Evolutionary conservation across 2,329 filamentous ascomycete species (phyloP).

Genomic region (Ilyonectria robusta): DNA sequence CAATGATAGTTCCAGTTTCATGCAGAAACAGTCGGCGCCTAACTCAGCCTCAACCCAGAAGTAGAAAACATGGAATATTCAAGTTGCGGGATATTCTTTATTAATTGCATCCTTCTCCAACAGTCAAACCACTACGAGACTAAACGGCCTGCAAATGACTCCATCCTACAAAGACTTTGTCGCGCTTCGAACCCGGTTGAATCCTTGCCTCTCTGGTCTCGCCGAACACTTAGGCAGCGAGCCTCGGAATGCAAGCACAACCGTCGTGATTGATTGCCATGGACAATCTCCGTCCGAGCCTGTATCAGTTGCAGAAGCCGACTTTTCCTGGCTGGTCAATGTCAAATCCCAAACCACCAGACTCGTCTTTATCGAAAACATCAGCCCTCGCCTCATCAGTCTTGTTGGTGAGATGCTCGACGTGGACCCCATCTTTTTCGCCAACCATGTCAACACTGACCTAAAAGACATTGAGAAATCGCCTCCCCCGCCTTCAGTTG

Average conservation of each 20-base stretch:
- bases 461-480: slow-evolving; percentile 36
- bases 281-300: neutral
- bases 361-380: slow-evolving; percentile 35
- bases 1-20: neutral
- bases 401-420: slow-evolving; percentile 31
- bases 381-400: slow-evolving; percentile 26
- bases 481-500: slow-evolving; percentile 35
- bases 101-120: neutral
- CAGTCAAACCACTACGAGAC: neutral
- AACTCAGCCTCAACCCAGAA: too few species aligned
- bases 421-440: slow-evolving; percentile 41
- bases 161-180: slow-evolving; percentile 7
- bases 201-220: slow-evolving; percentile 4
- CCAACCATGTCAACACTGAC: slow-evolving; percentile 33
- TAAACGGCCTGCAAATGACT: neutral
- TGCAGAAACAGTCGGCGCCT: neutral
- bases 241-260: neutral
- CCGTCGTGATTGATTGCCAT: neutral
- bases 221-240: neutral
- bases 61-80: too few species aligned
- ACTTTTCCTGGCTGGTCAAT: neutral
- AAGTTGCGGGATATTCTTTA: too few species aligned
- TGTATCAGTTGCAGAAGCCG: neutral
- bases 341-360: slow-evolving; percentile 1
- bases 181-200: neutral